A percentile compares a stretch with the other conserved stretches of the same genome.
phyloP scores from a whole-genome alignment of 352 stramenopile genomes.

The Globisporangium irregulare region DNA sequence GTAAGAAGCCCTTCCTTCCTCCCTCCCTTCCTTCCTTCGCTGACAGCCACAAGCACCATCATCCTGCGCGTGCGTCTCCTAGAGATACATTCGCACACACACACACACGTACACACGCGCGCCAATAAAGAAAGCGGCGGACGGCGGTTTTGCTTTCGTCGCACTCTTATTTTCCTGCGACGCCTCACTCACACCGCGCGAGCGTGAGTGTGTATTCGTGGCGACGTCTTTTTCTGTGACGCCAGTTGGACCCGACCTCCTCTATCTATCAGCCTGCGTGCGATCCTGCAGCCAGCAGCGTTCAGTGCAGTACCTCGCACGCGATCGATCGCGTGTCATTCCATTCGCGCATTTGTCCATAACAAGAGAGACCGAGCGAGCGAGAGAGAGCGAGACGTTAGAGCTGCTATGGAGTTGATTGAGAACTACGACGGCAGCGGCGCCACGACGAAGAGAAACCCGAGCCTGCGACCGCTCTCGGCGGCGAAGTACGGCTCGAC shows the following conservation, averaged over 20 bases:
- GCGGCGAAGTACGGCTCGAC: neutral
- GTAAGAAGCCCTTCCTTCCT: neutral
- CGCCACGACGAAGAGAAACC: neutral
- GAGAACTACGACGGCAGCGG: constrained; percentile 15
- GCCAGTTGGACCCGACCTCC: neutral
- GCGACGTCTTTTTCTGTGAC: neutral
- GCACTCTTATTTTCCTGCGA: neutral
- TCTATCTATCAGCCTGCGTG: neutral
- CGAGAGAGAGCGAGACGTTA: neutral
- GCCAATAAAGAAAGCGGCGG: neutral
- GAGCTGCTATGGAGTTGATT: constrained; percentile 14
- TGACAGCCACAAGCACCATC: neutral
- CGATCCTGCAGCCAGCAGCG: neutral
- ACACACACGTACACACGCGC: too few species aligned
- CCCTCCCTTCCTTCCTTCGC: neutral
- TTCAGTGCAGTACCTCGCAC: neutral
- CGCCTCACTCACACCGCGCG: neutral
- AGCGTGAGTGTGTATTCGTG: neutral
- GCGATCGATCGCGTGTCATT: neutral
- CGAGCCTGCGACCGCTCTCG: constrained; percentile 4
- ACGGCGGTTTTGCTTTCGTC: neutral
- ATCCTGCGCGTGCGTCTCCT: neutral
- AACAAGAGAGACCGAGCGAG: neutral
- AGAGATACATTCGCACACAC: neutral
- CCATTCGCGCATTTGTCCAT: neutral